A percentile compares a stretch with the other conserved stretches of the same genome.
These are phyloP conservation scores for Pestalotiopsis sp. DNA, from an alignment of 2,329 filamentous ascomycete genomes.

Conservation along the genomic window DNA sequence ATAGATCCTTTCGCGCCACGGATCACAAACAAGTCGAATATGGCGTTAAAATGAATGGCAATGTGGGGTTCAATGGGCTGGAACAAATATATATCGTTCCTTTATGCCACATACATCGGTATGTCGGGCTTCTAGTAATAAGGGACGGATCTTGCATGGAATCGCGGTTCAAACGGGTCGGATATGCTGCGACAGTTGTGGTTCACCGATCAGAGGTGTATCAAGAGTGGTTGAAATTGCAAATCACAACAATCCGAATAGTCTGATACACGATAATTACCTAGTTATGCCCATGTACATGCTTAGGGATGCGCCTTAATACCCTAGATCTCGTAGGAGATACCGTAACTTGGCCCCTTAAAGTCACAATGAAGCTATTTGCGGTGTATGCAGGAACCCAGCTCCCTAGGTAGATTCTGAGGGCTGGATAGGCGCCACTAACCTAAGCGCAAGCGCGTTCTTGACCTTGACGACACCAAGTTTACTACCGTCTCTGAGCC, in stretches of 20 bases:
- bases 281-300: not conserved
- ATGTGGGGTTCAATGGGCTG: no score
- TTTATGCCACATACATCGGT: no score
- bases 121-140: no score
- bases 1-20: not conserved
- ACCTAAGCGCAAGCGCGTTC: not conserved
- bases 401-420: not conserved
- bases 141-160: no score
- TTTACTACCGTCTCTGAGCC: not conserved
- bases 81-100: no score
- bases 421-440: not conserved
- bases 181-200: not conserved
- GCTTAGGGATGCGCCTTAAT: not conserved
- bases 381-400: not conserved
- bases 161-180: not conserved
- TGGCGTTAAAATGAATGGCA: no score
- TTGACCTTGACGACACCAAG: not conserved
- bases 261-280: no score
- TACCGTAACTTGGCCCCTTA: not conserved
- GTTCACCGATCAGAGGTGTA: not conserved
- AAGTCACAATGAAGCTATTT: not conserved
- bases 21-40: not conserved
- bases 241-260: not conserved
- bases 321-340: not conserved
- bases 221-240: not conserved